Percentiles rank a stretch among this genome's conserved stretches.
Conservation (phyloP, 1,284 basidiomycete species). For the Cystobasidiaceae sp. region DNA sequence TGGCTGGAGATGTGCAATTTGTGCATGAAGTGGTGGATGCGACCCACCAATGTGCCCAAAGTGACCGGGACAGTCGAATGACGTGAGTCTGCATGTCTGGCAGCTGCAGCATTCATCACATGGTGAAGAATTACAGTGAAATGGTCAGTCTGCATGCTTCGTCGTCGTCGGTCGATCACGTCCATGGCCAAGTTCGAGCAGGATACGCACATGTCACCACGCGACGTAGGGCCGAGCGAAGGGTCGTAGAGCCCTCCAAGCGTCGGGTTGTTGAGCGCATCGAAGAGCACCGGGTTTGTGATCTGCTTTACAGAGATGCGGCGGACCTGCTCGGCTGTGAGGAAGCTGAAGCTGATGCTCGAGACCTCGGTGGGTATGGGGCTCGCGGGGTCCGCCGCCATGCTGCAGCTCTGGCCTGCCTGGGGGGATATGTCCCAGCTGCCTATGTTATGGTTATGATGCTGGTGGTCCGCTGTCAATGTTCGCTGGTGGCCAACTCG, state of each 20-base stretch:
- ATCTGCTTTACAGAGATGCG: constrained; percentile 96
- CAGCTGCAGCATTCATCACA: constrained; percentile 58
- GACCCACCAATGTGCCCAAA: constrained; percentile 78
- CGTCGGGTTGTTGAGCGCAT: constrained; percentile 89
- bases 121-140: not conserved
- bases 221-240: constrained; percentile 82
- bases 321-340: constrained; percentile 83
- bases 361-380: constrained; percentile 78
- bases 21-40: not conserved
- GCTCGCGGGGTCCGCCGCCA: constrained; percentile 68
- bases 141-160: not conserved
- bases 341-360: constrained; percentile 89
- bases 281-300: constrained; percentile 85
- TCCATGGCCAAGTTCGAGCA: constrained; percentile 37
- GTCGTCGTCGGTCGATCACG: constrained; percentile 2
- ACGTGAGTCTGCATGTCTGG: constrained; percentile 83
- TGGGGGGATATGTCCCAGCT: too few relatives aligned
- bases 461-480: too few relatives aligned
- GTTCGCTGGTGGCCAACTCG: too few relatives aligned
- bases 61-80: constrained; percentile 94
- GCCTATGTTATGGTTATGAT: too few relatives aligned
- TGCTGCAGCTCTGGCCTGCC: too few relatives aligned
- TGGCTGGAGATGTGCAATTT: not conserved
- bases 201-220: constrained; percentile 70
- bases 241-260: constrained; percentile 92